Percentiles rank a stretch among this genome's conserved stretches.
Conservation (phyloP, 2,329 filamentous ascomycete genomes). For the Paecilomyces niveus region DNA sequence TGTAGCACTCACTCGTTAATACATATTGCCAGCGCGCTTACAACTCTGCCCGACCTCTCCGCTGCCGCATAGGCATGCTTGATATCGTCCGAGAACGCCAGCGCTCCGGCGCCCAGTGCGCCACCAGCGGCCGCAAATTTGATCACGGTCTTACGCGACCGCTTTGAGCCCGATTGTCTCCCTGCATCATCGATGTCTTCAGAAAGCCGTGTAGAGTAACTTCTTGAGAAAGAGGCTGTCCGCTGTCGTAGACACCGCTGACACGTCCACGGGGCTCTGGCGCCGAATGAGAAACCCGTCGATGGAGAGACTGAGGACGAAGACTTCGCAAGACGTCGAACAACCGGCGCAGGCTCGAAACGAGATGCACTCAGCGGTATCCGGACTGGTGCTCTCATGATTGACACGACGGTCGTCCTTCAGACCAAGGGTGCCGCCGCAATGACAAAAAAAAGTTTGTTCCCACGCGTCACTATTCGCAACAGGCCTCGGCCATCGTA, state of each 20-base stretch:
- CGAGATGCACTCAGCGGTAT: too few species aligned
- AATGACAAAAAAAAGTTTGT: too few species aligned
- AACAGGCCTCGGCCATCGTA: not conserved
- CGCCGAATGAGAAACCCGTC: not conserved
- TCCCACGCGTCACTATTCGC: not conserved
- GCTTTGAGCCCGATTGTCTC: conserved; percentile 6
- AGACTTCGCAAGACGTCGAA: conserved; percentile 16
- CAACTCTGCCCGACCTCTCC: conserved; percentile 73
- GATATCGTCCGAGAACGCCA: conserved; percentile 58
- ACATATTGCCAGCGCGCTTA: conserved; percentile 65
- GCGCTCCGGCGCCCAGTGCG: conserved; percentile 33
- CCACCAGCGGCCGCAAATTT: conserved; percentile 28
- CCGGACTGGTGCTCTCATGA: too few species aligned
- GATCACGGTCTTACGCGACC: conserved; percentile 18
- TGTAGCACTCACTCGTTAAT: conserved; percentile 72
- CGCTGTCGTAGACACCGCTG: conserved; percentile 11
- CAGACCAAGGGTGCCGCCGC: too few species aligned
- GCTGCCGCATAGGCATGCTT: conserved; percentile 68
- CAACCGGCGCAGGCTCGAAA: conserved; percentile 20
- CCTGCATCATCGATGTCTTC: not conserved
- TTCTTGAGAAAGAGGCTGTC: not conserved
- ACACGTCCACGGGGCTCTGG: conserved; percentile 13
- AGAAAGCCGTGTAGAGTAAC: conserved; percentile 1
- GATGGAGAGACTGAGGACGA: conserved; percentile 1
- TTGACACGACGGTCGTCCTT: too few species aligned